Evolutionary conservation across 2,329 filamentous ascomycete genomes (phyloP), one percentile per base, ranked within the genome.

Genomic region (Neobulgaria alba): DNA sequence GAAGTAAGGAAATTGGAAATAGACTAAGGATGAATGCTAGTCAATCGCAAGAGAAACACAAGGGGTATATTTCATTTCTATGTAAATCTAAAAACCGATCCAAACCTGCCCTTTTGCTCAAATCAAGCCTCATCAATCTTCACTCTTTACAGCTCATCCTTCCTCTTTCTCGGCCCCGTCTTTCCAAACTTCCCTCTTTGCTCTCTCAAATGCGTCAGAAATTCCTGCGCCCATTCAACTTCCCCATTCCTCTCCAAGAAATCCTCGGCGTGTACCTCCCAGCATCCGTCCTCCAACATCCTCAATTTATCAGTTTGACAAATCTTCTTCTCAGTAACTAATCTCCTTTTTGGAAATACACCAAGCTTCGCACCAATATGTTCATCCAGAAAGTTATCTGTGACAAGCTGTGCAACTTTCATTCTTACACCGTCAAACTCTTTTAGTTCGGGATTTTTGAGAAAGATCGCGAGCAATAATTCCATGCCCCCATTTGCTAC

Each of bases 361-460:
- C 75, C 73, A 14, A 70, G 48, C 17, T 64, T 63, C 2, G 77
- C 77, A 30, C 77, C 77, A 68, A 80, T 77, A 42, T 73, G 68
- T 46, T 72, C 69, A 53, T 84, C 79, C n/a, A 84, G 62, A 54
- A 83, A 84, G 45, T 69, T 78, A 54, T 84, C 79, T 23, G 73
- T 66, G 19, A 81, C 67, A 41, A 82, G 65, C 45, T 76, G 67
- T 2, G 71, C 75, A 17, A 73, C 69, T 53, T 72, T 75, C 43
- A 67, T 67, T 54, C 72, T 67, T 4, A 72, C 68, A 1, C 61
- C 55, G 10, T 67, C 67, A 64, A 76, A 75, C 18, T 66, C 64
- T n/a, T n/a, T n/a, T n/a, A n/a, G n/a, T 3, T 63, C 58, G n/a
- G 62, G 67, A 17, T 67, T 60, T 7, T 62, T 65, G 3, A 66